phyloP scores from a whole-genome alignment of 495 filamentous ascomycete species.

The Trichoderma erinaceum region DNA sequence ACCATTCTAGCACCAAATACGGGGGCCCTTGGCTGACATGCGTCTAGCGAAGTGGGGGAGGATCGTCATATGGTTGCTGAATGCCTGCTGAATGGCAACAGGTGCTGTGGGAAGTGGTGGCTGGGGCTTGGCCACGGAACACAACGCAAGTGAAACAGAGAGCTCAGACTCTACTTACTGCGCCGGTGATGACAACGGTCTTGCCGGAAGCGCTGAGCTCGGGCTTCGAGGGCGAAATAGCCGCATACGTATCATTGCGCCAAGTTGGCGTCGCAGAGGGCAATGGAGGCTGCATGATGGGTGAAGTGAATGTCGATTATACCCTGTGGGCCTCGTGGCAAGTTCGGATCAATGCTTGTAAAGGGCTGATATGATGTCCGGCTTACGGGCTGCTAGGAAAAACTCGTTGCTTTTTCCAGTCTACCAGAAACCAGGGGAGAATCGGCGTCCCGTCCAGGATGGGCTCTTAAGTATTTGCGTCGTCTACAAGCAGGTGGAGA shows the following conservation, averaged over 20 bases:
- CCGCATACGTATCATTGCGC: constrained; percentile 36
- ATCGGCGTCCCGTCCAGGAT: too few relatives aligned
- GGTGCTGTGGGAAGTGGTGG: not conserved
- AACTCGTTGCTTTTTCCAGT: too few relatives aligned
- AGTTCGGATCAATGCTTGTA: not conserved
- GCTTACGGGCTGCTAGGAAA: too few relatives aligned
- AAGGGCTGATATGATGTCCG: too few relatives aligned
- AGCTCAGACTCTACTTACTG: not conserved
- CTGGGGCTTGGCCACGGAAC: not conserved
- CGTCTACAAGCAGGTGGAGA: too few relatives aligned
- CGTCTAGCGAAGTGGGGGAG: too few relatives aligned
- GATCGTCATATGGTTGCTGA: too few relatives aligned
- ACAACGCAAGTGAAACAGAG: not conserved
- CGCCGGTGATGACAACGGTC: constrained; percentile 45
- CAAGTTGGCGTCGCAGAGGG: constrained; percentile 21
- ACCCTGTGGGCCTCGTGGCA: not conserved
- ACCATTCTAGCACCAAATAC: too few relatives aligned
- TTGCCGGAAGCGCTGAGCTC: constrained; percentile 42
- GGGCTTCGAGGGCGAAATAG: constrained; percentile 36
- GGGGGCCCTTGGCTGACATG: too few relatives aligned
- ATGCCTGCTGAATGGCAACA: too few relatives aligned
- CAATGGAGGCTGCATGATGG: constrained; percentile 13
- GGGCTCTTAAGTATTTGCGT: too few relatives aligned
- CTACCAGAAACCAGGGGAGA: too few relatives aligned
- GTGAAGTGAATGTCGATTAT: not conserved